phyloP scores from a whole-genome alignment of 257 asterid species.

The Gentiana macrophylla region DNA sequence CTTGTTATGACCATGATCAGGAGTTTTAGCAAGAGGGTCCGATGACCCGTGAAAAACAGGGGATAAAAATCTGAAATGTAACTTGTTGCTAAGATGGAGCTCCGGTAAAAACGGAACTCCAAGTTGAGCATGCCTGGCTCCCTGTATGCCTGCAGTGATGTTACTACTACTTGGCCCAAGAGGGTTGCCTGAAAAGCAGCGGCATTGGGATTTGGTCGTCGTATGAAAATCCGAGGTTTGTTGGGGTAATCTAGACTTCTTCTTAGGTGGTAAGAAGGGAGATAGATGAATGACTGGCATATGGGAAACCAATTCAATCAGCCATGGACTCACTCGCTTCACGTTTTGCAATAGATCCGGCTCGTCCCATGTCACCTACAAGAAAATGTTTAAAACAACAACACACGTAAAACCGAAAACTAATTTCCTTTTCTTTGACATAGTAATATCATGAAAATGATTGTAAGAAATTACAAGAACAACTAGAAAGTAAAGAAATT shows the following conservation, averaged over 20 bases:
- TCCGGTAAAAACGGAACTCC: slow-evolving; percentile 65
- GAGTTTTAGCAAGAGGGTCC: slow-evolving; percentile 34
- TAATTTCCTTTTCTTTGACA: too few relatives aligned
- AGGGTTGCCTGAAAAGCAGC: slow-evolving; percentile 74
- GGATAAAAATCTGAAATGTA: slow-evolving; percentile 54
- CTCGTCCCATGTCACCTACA: slow-evolving; percentile 94
- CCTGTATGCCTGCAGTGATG: slow-evolving; percentile 97
- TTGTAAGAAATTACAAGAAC: too few relatives aligned
- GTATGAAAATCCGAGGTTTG: slow-evolving; percentile 37
- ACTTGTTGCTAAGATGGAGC: slow-evolving; percentile 70
- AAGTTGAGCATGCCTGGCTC: slow-evolving; percentile 99
- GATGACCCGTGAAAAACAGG: slow-evolving; percentile 38
- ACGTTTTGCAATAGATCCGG: slow-evolving; percentile 78
- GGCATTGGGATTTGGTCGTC: slow-evolving; percentile 67
- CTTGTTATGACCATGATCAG: slow-evolving; percentile 25
- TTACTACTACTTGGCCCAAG: slow-evolving; percentile 66
- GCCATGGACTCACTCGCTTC: slow-evolving; percentile 94
- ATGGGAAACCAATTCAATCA: slow-evolving; percentile 65
- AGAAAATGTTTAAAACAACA: slow-evolving; percentile 3
- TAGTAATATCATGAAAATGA: too few relatives aligned
- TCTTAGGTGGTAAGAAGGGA: slow-evolving; percentile 69
- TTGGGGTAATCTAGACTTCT: slow-evolving; percentile 52
- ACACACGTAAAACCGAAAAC: not conserved
- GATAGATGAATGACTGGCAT: slow-evolving; percentile 65
- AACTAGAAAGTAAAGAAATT: too few relatives aligned